Evolutionary conservation across 2,329 filamentous ascomycete genomes (phyloP).

Genomic region (Nemania sp.): DNA sequence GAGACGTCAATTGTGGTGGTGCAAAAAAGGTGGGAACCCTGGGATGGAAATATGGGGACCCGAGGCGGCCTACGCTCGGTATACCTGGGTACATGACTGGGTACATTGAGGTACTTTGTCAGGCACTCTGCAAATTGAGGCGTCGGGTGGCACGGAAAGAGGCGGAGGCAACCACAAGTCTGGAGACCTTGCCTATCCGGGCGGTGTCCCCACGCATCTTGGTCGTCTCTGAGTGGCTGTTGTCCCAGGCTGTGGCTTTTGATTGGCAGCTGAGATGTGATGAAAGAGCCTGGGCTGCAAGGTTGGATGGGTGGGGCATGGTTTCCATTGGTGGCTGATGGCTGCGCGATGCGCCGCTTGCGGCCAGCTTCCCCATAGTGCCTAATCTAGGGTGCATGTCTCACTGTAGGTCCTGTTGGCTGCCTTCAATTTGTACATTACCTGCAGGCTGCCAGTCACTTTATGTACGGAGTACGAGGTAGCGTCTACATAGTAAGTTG

Average conservation of each 20-base stretch:
- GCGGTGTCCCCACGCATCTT: too few species aligned
- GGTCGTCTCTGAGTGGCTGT: background rate
- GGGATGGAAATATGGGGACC: background rate
- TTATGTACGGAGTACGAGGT: too few species aligned
- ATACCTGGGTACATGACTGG: too few species aligned
- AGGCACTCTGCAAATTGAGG: background rate
- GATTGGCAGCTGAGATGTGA: slow-evolving; percentile 10
- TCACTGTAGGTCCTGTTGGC: too few species aligned
- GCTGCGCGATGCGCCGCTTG: slow-evolving; percentile 6
- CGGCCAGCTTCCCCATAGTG: background rate
- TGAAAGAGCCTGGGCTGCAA: slow-evolving; percentile 1
- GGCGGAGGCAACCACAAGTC: slow-evolving; percentile 20
- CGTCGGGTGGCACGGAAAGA: slow-evolving; percentile 13
- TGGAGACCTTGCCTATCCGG: too few species aligned
- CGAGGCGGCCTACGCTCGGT: background rate
- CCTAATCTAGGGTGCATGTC: background rate
- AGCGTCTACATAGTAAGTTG: too few species aligned
- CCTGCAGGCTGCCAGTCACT: too few species aligned
- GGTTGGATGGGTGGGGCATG: slow-evolving; percentile 11
- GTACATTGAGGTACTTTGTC: too few species aligned
- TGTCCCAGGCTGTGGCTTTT: background rate
- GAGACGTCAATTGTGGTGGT: slow-evolving; percentile 39
- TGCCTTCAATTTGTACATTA: too few species aligned
- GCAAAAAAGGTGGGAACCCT: slow-evolving; percentile 33
- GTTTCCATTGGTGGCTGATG: slow-evolving; percentile 21